Percentiles rank a stretch among this genome's conserved stretches.
Conservation (phyloP, 352 stramenopile species). For the Globisporangium heterothallicum region DNA sequence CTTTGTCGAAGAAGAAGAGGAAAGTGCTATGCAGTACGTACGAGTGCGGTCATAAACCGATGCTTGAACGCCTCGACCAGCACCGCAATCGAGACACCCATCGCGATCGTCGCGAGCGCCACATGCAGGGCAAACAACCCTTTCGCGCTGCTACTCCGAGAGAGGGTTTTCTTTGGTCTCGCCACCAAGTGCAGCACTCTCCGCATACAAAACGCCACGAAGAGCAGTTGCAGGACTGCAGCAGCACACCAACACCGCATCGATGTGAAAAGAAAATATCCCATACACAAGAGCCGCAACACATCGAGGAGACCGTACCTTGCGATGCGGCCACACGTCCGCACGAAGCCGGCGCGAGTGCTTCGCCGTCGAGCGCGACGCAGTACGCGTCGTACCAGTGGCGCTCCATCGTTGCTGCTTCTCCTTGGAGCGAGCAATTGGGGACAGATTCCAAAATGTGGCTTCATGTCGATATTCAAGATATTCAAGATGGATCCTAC, state of each 20-base stretch:
- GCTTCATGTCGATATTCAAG: too few relatives aligned
- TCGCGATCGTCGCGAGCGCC: slow-evolving; percentile 19
- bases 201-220: slow-evolving; percentile 34
- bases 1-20: too few relatives aligned
- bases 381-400: slow-evolving; percentile 10
- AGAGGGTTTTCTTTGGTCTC: not conserved
- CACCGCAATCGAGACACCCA: slow-evolving; percentile 19
- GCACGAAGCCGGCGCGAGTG: slow-evolving; percentile 11
- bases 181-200: slow-evolving; percentile 27
- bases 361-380: slow-evolving; percentile 7
- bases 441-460: too few relatives aligned
- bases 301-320: not conserved
- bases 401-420: too few relatives aligned
- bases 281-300: not conserved
- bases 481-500: too few relatives aligned
- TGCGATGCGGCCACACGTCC: slow-evolving; percentile 5
- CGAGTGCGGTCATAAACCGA: slow-evolving; percentile 31
- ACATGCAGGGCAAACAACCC: slow-evolving; percentile 26
- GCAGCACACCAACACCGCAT: not conserved
- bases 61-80: slow-evolving; percentile 16
- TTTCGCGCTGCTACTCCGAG: not conserved
- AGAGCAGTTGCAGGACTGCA: slow-evolving; percentile 28
- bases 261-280: not conserved
- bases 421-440: too few relatives aligned
- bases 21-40: slow-evolving; percentile 10